These are phyloP conservation scores for Bullera alba DNA, from an alignment of 768 basidiomycete genomes.

Conservation along the genomic window DNA sequence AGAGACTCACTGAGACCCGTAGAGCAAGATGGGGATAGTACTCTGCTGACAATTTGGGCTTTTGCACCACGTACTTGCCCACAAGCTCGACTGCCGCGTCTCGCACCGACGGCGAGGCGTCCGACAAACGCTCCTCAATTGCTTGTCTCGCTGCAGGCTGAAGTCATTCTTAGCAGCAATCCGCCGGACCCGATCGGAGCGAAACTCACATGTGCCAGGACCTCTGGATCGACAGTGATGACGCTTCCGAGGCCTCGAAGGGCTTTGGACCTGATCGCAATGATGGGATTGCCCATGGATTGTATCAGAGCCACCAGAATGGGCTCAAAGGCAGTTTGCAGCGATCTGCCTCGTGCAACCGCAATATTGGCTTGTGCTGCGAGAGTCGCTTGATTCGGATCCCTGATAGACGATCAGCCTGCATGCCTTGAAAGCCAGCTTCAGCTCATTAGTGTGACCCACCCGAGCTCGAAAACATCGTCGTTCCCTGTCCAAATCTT, in stretches of 20 bases:
- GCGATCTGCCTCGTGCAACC: conserved; percentile 29
- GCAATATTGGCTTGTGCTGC: conserved; percentile 16
- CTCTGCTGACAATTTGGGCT: conserved; percentile 75
- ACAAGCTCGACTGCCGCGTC: conserved; percentile 95
- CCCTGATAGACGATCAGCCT: conserved; percentile 6
- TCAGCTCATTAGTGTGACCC: conserved; percentile 23
- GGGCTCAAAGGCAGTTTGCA: conserved; percentile 73
- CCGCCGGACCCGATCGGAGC: too few relatives aligned
- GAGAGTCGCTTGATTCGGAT: conserved; percentile 18
- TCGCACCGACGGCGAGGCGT: conserved; percentile 87
- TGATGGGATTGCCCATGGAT: conserved; percentile 74
- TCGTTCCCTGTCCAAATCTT: conserved; percentile 65
- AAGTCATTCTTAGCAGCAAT: too few relatives aligned
- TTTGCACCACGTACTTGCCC: conserved; percentile 91
- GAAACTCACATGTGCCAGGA: conserved; percentile 62
- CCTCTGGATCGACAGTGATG: conserved; percentile 76
- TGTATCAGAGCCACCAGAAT: conserved; percentile 71
- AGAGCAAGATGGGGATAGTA: conserved; percentile 85
- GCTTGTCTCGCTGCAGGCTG: conserved; percentile 60
- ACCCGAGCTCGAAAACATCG: conserved; percentile 82
- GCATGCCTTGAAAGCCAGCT: not conserved
- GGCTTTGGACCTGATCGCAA: conserved; percentile 92
- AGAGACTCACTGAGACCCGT: conserved; percentile 68
- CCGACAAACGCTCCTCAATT: conserved; percentile 82
- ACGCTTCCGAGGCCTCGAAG: conserved; percentile 82